Percentiles rank a stretch among this genome's conserved stretches.
These are phyloP conservation scores for Yarrowia keelungensis DNA, from an alignment of 805 yeast genomes.

Conservation along the genomic window DNA sequence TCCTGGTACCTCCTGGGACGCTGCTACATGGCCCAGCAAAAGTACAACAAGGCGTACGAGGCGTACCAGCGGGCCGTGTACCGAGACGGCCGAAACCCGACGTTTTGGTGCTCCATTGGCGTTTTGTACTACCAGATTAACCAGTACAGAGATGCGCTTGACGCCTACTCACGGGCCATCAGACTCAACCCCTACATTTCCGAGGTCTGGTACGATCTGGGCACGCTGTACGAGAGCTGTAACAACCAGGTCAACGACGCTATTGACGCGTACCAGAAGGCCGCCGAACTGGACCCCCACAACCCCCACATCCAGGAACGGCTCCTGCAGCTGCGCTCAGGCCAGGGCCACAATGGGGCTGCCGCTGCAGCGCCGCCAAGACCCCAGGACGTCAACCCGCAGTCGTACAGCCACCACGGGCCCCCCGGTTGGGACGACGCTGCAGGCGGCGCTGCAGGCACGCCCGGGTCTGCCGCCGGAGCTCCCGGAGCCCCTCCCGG, in stretches of 20 bases:
- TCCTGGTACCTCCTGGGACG: conserved; percentile 97
- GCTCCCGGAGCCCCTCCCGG: no score
- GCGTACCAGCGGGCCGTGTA: conserved; percentile 99
- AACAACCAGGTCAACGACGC: conserved; percentile 96
- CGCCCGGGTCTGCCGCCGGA: not conserved
- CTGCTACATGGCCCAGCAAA: conserved; percentile 94
- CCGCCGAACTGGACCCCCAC: conserved; percentile 92
- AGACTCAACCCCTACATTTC: conserved; percentile 93
- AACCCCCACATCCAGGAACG: conserved; percentile 95
- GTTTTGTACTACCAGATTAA: conserved; percentile 95
- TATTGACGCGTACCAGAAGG: conserved; percentile 94
- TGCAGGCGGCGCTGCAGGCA: conserved; percentile 1
- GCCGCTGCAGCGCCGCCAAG: conserved; percentile 61
- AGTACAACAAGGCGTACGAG: conserved; percentile 95
- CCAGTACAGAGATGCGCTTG: conserved; percentile 95
- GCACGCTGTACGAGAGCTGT: conserved; percentile 96
- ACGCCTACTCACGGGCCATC: conserved; percentile 96
- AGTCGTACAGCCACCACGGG: conserved; percentile 61
- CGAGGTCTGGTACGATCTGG: conserved; percentile 98
- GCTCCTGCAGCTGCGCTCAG: conserved; percentile 70
- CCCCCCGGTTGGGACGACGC: conserved; percentile 58
- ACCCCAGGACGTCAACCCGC: conserved; percentile 63
- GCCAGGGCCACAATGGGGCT: conserved; percentile 43
- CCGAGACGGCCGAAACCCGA: conserved; percentile 94
- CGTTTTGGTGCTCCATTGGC: conserved; percentile 97